Evolutionary conservation across 257 asterid species (phyloP), one percentile per base, ranked within the genome.

Genomic region (Ehretia macrophylla): DNA sequence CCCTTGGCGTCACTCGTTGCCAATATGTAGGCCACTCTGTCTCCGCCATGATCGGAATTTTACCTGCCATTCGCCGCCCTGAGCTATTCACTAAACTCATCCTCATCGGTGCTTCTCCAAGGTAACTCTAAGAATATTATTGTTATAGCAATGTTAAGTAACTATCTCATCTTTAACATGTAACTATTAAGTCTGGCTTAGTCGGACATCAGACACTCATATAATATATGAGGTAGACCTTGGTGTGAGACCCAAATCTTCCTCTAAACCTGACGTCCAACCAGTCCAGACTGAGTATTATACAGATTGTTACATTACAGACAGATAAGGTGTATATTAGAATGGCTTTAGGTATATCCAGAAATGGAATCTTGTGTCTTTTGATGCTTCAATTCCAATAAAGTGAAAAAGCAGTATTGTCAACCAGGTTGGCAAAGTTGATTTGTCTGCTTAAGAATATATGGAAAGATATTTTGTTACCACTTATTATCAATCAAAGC

Each of bases 11-110:
- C 8, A 20, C 16, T 19, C 67, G 73, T 0, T 74, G 83, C 62
- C 66, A 63, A 10, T 78, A 61, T 1, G 72, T 78, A 1, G 80
- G 80, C 1, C 83, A 78, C 23, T 77, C 75, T 1, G 32, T 77
- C 0, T 70, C 79, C 5, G 51, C 63, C 6, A 67, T 70, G 47
- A 53, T 59, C 17, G 77, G 83, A 4, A 51, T 44, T 37, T 23
- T 67, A 21, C 77, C 84, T 38, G 71, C 81, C 55, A 66, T 69
- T 13, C 27, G 42, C 17, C 79, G 79, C 13, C 81, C 77, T 11
- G 51, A 64, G 59, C 68, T 72, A 39, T 79, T 79, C 77, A 42
- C 73, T 42, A 74, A 79, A 58, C 62, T 75, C 21, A 51, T 75
- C 58, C 11, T 65, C 38, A 35, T 79, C 16, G 52, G 67, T 20